Conservation (phyloP, 768 basidiomycete genomes). For the Phylloporus sp. region DNA sequence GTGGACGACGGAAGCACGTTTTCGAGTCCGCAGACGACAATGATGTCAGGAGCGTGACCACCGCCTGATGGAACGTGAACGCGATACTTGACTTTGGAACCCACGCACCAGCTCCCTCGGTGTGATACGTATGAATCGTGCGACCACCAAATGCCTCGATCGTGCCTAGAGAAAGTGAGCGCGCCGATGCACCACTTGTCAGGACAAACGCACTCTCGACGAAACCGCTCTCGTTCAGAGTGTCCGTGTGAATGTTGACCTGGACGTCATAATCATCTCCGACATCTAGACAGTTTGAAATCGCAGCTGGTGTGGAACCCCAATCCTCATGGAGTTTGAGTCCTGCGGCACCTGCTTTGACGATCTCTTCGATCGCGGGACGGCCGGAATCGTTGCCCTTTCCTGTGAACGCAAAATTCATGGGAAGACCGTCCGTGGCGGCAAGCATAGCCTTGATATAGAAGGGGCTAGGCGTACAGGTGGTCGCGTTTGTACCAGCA, state of each 20-base stretch:
- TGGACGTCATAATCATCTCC: conserved; percentile 93
- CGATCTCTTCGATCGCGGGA: conserved; percentile 69
- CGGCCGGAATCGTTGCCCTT: conserved; percentile 91
- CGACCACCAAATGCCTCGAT: conserved; percentile 84
- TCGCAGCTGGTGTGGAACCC: conserved; percentile 85
- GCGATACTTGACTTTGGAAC: not conserved
- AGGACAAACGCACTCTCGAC: conserved; percentile 68
- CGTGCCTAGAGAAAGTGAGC: conserved; percentile 49
- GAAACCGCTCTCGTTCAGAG: conserved; percentile 95
- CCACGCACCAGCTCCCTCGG: conserved; percentile 78
- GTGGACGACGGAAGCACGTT: conserved; percentile 96
- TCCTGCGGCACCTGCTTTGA: conserved; percentile 80
- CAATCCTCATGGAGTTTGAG: conserved; percentile 98
- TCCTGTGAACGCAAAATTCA: conserved; percentile 94
- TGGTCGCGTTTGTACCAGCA: conserved; percentile 83
- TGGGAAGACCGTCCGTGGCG: conserved; percentile 82
- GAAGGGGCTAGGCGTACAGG: conserved; percentile 87
- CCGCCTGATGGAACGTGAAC: conserved; percentile 48
- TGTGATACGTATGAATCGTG: conserved; percentile 97
- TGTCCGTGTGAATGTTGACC: conserved; percentile 94
- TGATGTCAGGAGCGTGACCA: conserved; percentile 97
- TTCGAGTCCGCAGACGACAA: conserved; percentile 84
- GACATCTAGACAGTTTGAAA: conserved; percentile 70
- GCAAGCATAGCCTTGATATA: conserved; percentile 89
- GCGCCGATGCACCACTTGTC: not conserved